Evolutionary conservation across 352 stramenopile genomes (phyloP), one percentile per base, ranked within the genome.

Genomic region (Nannochloropsis limnetica): DNA sequence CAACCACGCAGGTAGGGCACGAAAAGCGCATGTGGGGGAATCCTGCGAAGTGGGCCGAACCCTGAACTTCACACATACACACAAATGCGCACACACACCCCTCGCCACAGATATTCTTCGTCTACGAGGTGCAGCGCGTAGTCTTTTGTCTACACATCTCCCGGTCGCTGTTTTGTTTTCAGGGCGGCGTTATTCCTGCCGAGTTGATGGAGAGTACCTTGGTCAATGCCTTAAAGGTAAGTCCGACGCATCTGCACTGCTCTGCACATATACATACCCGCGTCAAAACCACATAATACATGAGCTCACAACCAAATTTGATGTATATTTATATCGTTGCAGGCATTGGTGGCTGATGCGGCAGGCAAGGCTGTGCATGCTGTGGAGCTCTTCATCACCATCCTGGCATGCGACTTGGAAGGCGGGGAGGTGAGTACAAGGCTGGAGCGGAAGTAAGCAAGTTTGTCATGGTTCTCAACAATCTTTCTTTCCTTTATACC

Each of bases 201-300:
- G 61, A 74, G 11, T 29, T 74, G n/a, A 74, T 74, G 61, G 61
- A 74, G 61, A 74, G 61, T 29, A 31, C 61, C 11, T 29, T 74
- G 61, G 61, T 29, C 61, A 31, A 29, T 1, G 61, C 61, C 14
- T 74, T 74, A 20, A 74, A 74, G 61, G 61, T 22, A 74, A 74
- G n/a, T 74, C 25, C 37, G 37, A 49, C 37, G 37, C 2, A 49
- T 15, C 8, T n/a, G n/a, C 37, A 49, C 8, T 15, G 17, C 37
- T 14, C 37, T 49, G 37, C 37, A 49, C 37, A 49, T 49, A 49
- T 49, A 20, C 8, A 20, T 49, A 49, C 32, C 9, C n/a, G n/a
- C n/a, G n/a, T n/a, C n/a, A n/a, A n/a, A n/a, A n/a, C n/a, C n/a
- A n/a, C n/a, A n/a, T n/a, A n/a, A n/a, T n/a, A n/a, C n/a, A n/a